Percentiles rank a stretch among this genome's conserved stretches.
Evolutionary conservation across 139 green algal species (phyloP).

Genomic region (Asterochloris erici): DNA sequence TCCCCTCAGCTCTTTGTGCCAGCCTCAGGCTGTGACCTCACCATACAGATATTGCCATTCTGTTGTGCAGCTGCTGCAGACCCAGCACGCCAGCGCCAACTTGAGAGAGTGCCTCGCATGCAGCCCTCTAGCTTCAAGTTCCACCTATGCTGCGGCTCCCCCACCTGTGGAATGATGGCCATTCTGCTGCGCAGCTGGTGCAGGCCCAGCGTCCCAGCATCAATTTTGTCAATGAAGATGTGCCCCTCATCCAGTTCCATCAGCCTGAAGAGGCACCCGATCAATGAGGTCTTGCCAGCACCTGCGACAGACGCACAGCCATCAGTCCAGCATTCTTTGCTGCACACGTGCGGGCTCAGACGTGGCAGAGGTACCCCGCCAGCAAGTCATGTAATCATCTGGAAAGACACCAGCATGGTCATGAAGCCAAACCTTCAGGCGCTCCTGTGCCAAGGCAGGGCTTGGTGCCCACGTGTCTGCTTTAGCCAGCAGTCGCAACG

Average conservation of each 20-base stretch:
- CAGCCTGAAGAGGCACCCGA: slow-evolving; percentile 60
- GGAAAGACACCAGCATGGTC: too few relatives aligned
- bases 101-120: too few relatives aligned
- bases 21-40: too few relatives aligned
- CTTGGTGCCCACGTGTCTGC: too few relatives aligned
- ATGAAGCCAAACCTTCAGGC: too few relatives aligned
- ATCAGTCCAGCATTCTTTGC: background rate
- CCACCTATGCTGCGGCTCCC: too few relatives aligned
- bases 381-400: too few relatives aligned
- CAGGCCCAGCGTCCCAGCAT: slow-evolving; percentile 74
- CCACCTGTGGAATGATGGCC: slow-evolving; percentile 61
- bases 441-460: too few relatives aligned
- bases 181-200: slow-evolving; percentile 57
- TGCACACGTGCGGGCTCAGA: background rate
- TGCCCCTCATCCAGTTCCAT: slow-evolving; percentile 67
- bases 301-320: background rate
- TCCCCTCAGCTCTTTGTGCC: too few relatives aligned
- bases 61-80: slow-evolving; percentile 38
- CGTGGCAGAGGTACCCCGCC: background rate
- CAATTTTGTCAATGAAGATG: slow-evolving; percentile 86
- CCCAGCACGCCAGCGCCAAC: too few relatives aligned
- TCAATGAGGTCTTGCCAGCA: slow-evolving; percentile 58
- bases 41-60: slow-evolving; percentile 58
- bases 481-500: too few relatives aligned
- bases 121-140: too few relatives aligned